Percentiles rank a stretch among this genome's conserved stretches.
Evolutionary conservation across 208 protist species (phyloP).

Genomic region (Angomonas ambiguus): DNA sequence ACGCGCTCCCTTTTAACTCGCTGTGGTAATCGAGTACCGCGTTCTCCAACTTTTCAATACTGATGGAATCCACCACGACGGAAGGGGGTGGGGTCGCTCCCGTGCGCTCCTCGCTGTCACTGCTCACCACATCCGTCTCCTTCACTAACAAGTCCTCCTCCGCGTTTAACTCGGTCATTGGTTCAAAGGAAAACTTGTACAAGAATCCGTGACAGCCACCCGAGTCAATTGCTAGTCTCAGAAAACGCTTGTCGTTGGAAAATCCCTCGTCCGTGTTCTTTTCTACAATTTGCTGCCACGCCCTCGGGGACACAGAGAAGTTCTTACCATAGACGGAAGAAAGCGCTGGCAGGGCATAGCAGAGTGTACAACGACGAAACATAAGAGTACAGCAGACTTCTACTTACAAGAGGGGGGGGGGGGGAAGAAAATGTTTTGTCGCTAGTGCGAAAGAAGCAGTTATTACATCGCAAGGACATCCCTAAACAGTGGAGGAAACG

Average conservation of each 20-base stretch:
- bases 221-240: conserved; percentile 81
- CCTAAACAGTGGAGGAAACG: too few relatives aligned
- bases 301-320: conserved; percentile 62
- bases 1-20: conserved; percentile 84
- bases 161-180: conserved; percentile 26
- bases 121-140: conserved; percentile 43
- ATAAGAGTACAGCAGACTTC: too few relatives aligned
- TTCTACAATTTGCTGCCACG: conserved; percentile 65
- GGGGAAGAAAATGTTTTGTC: conserved; percentile 2
- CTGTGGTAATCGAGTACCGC: conserved; percentile 84
- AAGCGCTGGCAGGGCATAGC: conserved; percentile 6
- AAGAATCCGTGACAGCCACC: conserved; percentile 87
- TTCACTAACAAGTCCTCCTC: conserved; percentile 69
- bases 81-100: conserved; percentile 27
- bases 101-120: conserved; percentile 18
- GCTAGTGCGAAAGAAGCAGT: not conserved
- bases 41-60: conserved; percentile 57
- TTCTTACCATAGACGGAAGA: conserved; percentile 64
- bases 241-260: conserved; percentile 56
- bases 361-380: not conserved
- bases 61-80: conserved; percentile 76
- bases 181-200: conserved; percentile 86
- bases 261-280: conserved; percentile 81
- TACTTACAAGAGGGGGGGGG: not conserved
- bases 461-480: not conserved